Percentiles rank a stretch among this genome's conserved stretches.
Conservation (phyloP, 805 yeast genomes). For the Kuraishia floccosa region DNA sequence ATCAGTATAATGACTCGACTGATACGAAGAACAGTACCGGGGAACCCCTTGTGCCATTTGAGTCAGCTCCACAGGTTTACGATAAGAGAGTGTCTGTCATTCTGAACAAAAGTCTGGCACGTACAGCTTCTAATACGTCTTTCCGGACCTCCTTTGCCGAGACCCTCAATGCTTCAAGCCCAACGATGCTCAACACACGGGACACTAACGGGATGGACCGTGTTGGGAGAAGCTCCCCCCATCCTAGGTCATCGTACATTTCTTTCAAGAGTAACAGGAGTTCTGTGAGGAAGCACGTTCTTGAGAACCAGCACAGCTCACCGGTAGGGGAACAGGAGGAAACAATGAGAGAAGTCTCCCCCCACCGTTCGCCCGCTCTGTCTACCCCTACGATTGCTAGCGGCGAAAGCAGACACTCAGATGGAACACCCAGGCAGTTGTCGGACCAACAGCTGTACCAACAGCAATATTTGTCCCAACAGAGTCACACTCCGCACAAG, state of each 20-base stretch:
- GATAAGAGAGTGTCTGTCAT: slow-evolving; percentile 74
- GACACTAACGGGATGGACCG: not conserved
- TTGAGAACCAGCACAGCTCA: slow-evolving; percentile 2
- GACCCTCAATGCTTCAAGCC: slow-evolving; percentile 25
- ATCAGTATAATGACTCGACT: slow-evolving; percentile 39
- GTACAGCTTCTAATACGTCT: slow-evolving; percentile 63
- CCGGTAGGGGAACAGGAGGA: slow-evolving; percentile 1
- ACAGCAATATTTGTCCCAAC: too few relatives aligned
- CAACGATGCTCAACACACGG: slow-evolving; percentile 7
- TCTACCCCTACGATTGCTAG: slow-evolving; percentile 2
- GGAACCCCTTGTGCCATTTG: slow-evolving; percentile 38
- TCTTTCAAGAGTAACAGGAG: slow-evolving; percentile 10
- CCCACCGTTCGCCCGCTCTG: slow-evolving; percentile 2
- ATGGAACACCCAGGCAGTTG: too few relatives aligned
- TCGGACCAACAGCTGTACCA: too few relatives aligned
- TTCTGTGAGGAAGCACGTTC: slow-evolving; percentile 3
- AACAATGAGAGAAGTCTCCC: slow-evolving; percentile 2
- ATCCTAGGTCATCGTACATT: slow-evolving; percentile 10
- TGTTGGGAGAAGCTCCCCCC: slow-evolving; percentile 3
- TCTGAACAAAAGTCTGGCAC: slow-evolving; percentile 58
- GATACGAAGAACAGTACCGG: slow-evolving; percentile 49
- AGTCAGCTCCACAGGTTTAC: slow-evolving; percentile 67
- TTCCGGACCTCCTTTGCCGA: slow-evolving; percentile 71
- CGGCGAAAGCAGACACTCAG: too few relatives aligned
- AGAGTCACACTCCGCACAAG: too few relatives aligned